phyloP scores from a whole-genome alignment of 768 basidiomycete genomes.

The Hebeloma cylindrosporum region DNA sequence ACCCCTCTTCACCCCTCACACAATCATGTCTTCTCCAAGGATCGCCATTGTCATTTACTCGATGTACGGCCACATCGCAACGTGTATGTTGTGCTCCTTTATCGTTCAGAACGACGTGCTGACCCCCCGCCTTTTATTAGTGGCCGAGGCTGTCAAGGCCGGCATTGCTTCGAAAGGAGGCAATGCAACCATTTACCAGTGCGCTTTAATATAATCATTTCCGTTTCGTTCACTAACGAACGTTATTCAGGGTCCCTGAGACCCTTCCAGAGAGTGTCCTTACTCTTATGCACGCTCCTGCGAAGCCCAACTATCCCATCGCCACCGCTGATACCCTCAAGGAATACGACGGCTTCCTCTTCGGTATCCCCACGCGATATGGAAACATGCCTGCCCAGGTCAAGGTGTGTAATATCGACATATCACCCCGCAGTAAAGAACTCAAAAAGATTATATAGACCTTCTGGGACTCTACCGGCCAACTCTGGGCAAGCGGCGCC shows the following conservation, averaged over 20 bases:
- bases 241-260: conserved; percentile 62
- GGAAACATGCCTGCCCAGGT: conserved; percentile 80
- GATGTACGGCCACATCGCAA: conserved; percentile 72
- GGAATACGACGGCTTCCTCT: conserved; percentile 68
- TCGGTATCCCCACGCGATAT: conserved; percentile 80
- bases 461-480: conserved; percentile 80
- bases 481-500: conserved; percentile 55
- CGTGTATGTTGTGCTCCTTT: conserved; percentile 42
- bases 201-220: conserved; percentile 19
- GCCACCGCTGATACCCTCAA: conserved; percentile 53
- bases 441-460: conserved; percentile 34
- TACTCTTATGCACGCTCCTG: conserved; percentile 64
- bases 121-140: conserved; percentile 39
- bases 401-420: conserved; percentile 47
- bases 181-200: conserved; percentile 54
- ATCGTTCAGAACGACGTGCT: not conserved
- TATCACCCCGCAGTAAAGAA: not conserved
- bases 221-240: not conserved
- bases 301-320: conserved; percentile 72
- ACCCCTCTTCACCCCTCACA: conserved; percentile 4
- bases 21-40: conserved; percentile 47
- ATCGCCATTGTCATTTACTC: conserved; percentile 75
- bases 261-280: conserved; percentile 73
- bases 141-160: conserved; percentile 54
- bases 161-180: conserved; percentile 54